A percentile compares a stretch with the other conserved stretches of the same genome.
Evolutionary conservation across 768 basidiomycete genomes (phyloP).

Genomic region (Auriscalpium orientale): DNA sequence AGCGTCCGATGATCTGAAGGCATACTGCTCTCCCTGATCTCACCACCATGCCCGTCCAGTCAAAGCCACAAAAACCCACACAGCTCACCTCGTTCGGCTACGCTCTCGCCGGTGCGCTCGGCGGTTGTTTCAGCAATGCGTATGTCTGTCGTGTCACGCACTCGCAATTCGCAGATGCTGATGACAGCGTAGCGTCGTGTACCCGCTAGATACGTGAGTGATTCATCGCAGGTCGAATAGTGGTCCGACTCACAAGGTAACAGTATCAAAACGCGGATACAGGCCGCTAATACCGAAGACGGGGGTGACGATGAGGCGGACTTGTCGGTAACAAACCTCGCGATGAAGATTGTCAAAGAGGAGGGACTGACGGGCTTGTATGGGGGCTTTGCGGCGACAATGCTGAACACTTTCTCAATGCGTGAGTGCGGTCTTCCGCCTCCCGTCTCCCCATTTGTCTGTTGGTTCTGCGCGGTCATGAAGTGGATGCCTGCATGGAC

Average conservation of each 20-base stretch:
- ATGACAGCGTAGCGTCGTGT: slow-evolving; percentile 61
- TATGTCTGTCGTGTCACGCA: slow-evolving; percentile 44
- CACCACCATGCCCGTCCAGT: slow-evolving; percentile 28
- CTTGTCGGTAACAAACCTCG: slow-evolving; percentile 52
- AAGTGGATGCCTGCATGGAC: no score
- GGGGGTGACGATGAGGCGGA: slow-evolving; percentile 37
- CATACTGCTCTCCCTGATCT: no score
- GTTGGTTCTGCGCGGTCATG: no score
- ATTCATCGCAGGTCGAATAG: not conserved
- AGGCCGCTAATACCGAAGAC: slow-evolving; percentile 59
- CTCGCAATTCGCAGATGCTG: not conserved
- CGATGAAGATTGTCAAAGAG: slow-evolving; percentile 64
- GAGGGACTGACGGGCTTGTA: slow-evolving; percentile 84
- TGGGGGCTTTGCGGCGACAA: slow-evolving; percentile 89
- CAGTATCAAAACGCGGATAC: slow-evolving; percentile 93
- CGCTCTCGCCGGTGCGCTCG: slow-evolving; percentile 88
- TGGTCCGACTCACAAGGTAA: not conserved
- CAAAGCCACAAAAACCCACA: slow-evolving; percentile 40
- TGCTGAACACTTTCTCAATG: slow-evolving; percentile 97
- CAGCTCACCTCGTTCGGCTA: slow-evolving; percentile 79
- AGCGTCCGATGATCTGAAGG: no score
- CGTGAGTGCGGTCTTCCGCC: slow-evolving; percentile 45
- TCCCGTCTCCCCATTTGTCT: no score
- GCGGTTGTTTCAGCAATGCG: slow-evolving; percentile 91
- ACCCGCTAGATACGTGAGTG: slow-evolving; percentile 77